Evolutionary conservation across 108 stramenopile genomes (phyloP).

Genomic region (Conticribra weissflogii): DNA sequence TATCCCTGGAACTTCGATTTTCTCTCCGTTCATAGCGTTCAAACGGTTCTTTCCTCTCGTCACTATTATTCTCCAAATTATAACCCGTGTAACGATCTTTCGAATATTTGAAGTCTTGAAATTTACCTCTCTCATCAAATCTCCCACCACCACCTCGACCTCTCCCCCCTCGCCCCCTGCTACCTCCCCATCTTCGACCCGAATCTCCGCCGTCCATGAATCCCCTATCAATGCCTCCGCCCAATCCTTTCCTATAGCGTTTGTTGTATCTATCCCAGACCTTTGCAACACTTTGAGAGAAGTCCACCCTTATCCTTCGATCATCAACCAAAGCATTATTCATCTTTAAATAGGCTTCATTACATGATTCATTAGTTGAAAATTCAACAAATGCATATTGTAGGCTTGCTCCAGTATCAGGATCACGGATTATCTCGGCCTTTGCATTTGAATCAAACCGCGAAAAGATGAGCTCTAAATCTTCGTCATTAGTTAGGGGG

Average conservation of each 20-base stretch:
- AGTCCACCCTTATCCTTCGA: conserved; percentile 96
- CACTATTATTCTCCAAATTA: no score
- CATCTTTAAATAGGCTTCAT: conserved; percentile 99
- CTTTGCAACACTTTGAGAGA: conserved; percentile 96
- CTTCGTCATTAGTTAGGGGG: conserved; percentile 95
- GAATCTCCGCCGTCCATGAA: conserved; percentile 36
- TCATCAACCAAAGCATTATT: conserved; percentile 99
- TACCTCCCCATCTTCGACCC: conserved; percentile 18
- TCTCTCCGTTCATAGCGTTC: no score
- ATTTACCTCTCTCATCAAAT: conserved; percentile 13
- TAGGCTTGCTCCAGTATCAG: conserved; percentile 91
- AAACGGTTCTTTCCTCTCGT: not conserved
- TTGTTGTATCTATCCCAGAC: conserved; percentile 86
- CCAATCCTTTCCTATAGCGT: conserved; percentile 34
- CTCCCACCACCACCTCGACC: conserved; percentile 13
- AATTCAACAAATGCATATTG: conserved; percentile 99
- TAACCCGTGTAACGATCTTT: no score
- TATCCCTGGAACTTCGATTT: no score
- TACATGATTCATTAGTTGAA: conserved; percentile 80
- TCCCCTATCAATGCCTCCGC: conserved; percentile 46
- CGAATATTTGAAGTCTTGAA: no score
- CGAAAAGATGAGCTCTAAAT: conserved; percentile 97
- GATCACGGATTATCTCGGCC: conserved; percentile 96
- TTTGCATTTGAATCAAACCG: conserved; percentile 85
- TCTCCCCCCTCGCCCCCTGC: conserved; percentile 12